Evolutionary conservation across 1,284 basidiomycete species (phyloP).

Genomic region (Puccinia brachypodii): DNA sequence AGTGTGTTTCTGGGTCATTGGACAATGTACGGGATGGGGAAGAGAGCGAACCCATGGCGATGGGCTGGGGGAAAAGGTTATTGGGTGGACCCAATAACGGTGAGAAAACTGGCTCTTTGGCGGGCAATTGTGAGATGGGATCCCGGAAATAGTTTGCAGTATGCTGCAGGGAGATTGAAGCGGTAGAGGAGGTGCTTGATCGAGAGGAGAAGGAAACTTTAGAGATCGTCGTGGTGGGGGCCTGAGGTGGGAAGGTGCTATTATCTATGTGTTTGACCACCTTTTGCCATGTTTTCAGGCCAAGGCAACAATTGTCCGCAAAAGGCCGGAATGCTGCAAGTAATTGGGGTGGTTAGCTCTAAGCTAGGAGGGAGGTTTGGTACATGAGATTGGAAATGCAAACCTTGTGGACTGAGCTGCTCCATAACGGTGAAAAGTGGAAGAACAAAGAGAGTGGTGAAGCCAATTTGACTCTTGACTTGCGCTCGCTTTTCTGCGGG

Average conservation of each 20-base stretch:
- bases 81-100: background rate
- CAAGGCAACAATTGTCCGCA: conserved; percentile 30
- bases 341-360: background rate
- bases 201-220: background rate
- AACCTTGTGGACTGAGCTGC: conserved; percentile 24
- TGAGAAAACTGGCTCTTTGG: background rate
- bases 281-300: conserved; percentile 39
- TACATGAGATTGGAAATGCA: background rate
- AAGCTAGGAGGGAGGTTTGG: background rate
- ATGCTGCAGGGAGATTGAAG: background rate
- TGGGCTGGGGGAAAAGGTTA: background rate
- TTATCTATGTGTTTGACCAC: conserved; percentile 33
- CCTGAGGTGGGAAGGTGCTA: no score
- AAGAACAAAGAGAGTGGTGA: conserved; percentile 76
- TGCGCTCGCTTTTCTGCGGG: conserved; percentile 62
- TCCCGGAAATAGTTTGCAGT: background rate
- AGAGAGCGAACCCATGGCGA: background rate
- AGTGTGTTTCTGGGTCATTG: background rate
- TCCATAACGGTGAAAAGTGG: conserved; percentile 75
- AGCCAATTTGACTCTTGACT: conserved; percentile 83
- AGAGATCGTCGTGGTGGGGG: background rate
- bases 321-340: conserved; percentile 37
- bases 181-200: background rate
- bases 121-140: background rate
- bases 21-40: background rate